Conservation (phyloP, 75 land plant species). For the Gnetum montanum region DNA sequence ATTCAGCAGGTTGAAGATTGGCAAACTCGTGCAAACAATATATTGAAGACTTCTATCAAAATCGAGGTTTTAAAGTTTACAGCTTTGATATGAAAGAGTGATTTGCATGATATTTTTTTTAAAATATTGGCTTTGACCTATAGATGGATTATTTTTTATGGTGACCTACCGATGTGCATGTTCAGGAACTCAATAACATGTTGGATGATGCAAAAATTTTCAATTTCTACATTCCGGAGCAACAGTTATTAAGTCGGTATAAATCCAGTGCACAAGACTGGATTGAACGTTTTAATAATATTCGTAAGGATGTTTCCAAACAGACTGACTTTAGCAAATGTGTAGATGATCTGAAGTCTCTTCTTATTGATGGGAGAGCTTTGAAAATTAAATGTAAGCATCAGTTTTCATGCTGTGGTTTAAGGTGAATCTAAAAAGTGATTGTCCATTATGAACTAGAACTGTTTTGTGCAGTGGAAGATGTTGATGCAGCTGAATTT, state of each 20-base stretch:
- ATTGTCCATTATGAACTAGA: conserved; percentile 1
- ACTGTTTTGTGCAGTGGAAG: conserved; percentile 31
- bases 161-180: too few relatives aligned
- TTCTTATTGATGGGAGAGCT: conserved; percentile 28
- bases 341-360: conserved; percentile 28
- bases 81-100: too few relatives aligned
- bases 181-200: conserved; percentile 41
- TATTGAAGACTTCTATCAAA: conserved; percentile 20
- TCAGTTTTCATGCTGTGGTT: neutral
- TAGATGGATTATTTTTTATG: too few relatives aligned
- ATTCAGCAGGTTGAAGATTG: conserved; percentile 26
- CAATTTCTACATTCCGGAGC: conserved; percentile 29
- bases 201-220: conserved; percentile 21
- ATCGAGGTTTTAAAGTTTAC: conserved; percentile 47
- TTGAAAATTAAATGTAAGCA: conserved; percentile 40
- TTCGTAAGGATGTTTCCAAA: conserved; percentile 17
- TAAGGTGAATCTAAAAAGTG: neutral
- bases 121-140: too few relatives aligned
- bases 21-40: conserved; percentile 17
- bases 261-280: conserved; percentile 31
- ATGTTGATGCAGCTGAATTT: conserved; percentile 25
- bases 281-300: conserved; percentile 21
- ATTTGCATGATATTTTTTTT: too few relatives aligned
- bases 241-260: conserved; percentile 35
- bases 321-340: conserved; percentile 28